Conservation (phyloP, 805 yeast species). For the Yamadazyma insecticola region DNA sequence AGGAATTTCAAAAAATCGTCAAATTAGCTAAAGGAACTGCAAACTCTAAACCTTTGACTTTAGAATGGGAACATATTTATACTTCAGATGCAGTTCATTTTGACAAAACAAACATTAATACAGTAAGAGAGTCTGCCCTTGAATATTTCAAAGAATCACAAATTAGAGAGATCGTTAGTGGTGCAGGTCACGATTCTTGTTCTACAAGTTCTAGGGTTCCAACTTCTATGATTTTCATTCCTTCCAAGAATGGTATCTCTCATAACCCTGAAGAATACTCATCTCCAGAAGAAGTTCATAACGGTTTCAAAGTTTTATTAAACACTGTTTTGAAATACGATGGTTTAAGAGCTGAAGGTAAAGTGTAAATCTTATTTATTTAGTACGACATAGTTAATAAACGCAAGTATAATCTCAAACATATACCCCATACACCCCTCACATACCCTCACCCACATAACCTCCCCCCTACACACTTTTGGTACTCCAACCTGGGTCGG, state of each 20-base stretch:
- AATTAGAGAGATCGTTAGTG: slow-evolving; percentile 48
- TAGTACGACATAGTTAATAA: too few species aligned
- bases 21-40: slow-evolving; percentile 12
- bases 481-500: too few species aligned
- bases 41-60: slow-evolving; percentile 26
- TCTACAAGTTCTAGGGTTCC: slow-evolving; percentile 38
- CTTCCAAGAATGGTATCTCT: slow-evolving; percentile 23
- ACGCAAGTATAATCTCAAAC: too few species aligned
- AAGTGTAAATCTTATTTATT: not conserved
- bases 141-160: slow-evolving; percentile 42
- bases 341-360: slow-evolving; percentile 5
- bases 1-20: slow-evolving; percentile 31
- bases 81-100: slow-evolving; percentile 54
- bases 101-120: slow-evolving; percentile 41
- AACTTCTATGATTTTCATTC: slow-evolving; percentile 69
- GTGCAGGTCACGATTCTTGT: slow-evolving; percentile 57
- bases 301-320: slow-evolving; percentile 52
- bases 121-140: slow-evolving; percentile 51
- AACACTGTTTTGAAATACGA: slow-evolving; percentile 35
- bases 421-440: too few species aligned
- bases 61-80: slow-evolving; percentile 40
- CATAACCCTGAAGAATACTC: slow-evolving; percentile 64
- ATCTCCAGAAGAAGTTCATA: slow-evolving; percentile 54
- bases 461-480: too few species aligned
- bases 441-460: too few species aligned